These are phyloP conservation scores for Circinella umbellata DNA, from an alignment of 371 early-diverging fungal species.

Conservation along the genomic window DNA sequence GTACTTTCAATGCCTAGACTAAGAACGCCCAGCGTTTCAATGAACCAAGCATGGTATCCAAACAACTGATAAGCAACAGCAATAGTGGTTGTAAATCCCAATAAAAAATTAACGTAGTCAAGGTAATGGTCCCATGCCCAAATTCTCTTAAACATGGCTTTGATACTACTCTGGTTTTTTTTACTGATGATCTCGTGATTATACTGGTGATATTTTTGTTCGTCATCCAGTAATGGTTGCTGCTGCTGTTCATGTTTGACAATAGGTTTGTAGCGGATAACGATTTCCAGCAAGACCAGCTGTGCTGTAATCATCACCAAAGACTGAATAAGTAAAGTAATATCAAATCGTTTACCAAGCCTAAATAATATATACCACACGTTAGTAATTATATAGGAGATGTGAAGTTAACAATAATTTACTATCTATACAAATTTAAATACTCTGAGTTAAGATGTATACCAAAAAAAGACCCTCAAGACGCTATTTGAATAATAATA, in stretches of 20 bases:
- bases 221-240: slow-evolving; percentile 6
- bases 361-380: slow-evolving; percentile 13
- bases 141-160: slow-evolving; percentile 16
- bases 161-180: not conserved
- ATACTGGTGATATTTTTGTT: not conserved
- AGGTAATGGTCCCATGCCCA: slow-evolving; percentile 48
- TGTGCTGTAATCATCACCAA: slow-evolving; percentile 65
- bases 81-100: slow-evolving; percentile 40
- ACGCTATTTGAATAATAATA: slow-evolving; percentile 13
- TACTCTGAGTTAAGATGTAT: not conserved
- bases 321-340: slow-evolving; percentile 61
- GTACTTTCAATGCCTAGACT: slow-evolving; percentile 66
- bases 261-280: slow-evolving; percentile 33
- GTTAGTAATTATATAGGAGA: not conserved
- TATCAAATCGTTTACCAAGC: slow-evolving; percentile 63
- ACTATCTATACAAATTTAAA: too few relatives aligned
- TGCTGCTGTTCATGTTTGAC: slow-evolving; percentile 10
- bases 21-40: slow-evolving; percentile 41
- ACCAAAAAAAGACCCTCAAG: slow-evolving; percentile 29
- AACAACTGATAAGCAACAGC: slow-evolving; percentile 37
- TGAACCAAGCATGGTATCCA: slow-evolving; percentile 28
- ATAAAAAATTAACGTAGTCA: slow-evolving; percentile 53
- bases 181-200: not conserved
- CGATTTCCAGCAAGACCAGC: slow-evolving; percentile 56
- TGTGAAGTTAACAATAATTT: too few relatives aligned